Evolutionary conservation across 352 stramenopile species (phyloP).

Genomic region (Phytopythium mirpurense): DNA sequence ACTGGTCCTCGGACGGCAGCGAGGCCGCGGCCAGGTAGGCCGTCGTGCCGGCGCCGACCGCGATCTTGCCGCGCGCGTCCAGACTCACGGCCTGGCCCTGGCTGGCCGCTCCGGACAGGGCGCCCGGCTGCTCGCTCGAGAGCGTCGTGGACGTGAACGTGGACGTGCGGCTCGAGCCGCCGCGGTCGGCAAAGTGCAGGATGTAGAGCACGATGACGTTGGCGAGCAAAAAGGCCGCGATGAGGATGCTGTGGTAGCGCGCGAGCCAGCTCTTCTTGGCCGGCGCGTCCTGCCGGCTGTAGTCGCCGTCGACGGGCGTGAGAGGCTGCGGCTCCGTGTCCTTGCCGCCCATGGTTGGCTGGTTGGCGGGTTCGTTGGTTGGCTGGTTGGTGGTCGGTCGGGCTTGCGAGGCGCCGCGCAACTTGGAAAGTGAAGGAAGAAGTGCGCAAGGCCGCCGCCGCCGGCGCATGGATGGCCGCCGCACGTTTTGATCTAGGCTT

Average conservation of each 20-base stretch:
- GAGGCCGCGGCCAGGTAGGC: conserved; percentile 53
- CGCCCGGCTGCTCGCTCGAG: conserved; percentile 13
- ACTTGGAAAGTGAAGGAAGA: conserved; percentile 15
- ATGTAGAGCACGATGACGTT: conserved; percentile 85
- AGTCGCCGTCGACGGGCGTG: conserved; percentile 38
- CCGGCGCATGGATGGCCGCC: no score
- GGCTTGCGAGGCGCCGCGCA: conserved; percentile 2
- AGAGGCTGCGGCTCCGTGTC: conserved; percentile 40
- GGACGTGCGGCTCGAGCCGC: conserved; percentile 21
- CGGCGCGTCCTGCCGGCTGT: conserved; percentile 17
- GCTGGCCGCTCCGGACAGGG: conserved; percentile 15
- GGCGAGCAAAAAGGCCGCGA: conserved; percentile 57
- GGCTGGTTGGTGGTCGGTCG: not conserved
- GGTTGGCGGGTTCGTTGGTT: not conserved
- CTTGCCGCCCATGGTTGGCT: conserved; percentile 23
- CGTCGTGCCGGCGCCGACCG: conserved; percentile 58
- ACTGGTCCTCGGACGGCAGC: conserved; percentile 41
- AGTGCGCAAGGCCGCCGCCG: no score
- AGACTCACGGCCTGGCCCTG: conserved; percentile 68
- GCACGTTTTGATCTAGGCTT: no score
- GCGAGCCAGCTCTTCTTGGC: conserved; percentile 21
- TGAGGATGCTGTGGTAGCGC: conserved; percentile 24
- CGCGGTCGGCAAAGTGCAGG: conserved; percentile 72
- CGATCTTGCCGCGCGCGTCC: conserved; percentile 34
- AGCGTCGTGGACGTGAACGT: conserved; percentile 33